A percentile compares a stretch with the other conserved stretches of the same genome.
Evolutionary conservation across 352 stramenopile species (phyloP).

Genomic region (Phytophthora tentaculata): DNA sequence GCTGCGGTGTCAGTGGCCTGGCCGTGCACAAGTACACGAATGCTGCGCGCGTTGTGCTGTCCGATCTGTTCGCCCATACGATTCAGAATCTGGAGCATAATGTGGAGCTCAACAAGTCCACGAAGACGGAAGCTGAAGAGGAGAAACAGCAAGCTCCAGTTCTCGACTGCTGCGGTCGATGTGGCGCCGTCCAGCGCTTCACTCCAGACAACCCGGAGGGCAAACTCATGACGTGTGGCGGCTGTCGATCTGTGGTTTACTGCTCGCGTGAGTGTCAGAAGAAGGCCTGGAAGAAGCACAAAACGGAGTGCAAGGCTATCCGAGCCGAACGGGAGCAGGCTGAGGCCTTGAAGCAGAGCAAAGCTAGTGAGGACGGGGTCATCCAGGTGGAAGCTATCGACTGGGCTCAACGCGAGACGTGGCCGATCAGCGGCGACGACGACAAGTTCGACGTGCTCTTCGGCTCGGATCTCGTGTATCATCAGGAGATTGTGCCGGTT

Average conservation of each 20-base stretch:
- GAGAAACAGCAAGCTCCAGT: conserved; percentile 36
- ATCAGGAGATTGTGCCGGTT: conserved; percentile 81
- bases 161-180: conserved; percentile 67
- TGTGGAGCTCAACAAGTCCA: conserved; percentile 72
- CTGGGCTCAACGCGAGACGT: conserved; percentile 80
- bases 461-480: conserved; percentile 88
- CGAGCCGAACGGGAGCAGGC: conserved; percentile 44
- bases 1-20: conserved; percentile 84
- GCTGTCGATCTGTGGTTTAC: conserved; percentile 78
- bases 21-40: conserved; percentile 82
- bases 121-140: conserved; percentile 23
- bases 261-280: conserved; percentile 89
- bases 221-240: conserved; percentile 86
- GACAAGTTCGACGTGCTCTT: conserved; percentile 77
- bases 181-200: conserved; percentile 76
- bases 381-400: conserved; percentile 81
- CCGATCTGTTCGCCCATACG: conserved; percentile 84
- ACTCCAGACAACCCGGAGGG: conserved; percentile 84
- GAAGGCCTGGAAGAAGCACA: conserved; percentile 88
- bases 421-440: conserved; percentile 47
- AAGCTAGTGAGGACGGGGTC: conserved; percentile 18
- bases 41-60: conserved; percentile 78
- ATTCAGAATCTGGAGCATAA: conserved; percentile 87
- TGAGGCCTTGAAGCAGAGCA: conserved; percentile 26
- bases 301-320: conserved; percentile 80